These are phyloP conservation scores for Stevia rebaudiana DNA, from an alignment of 140 eudicot species.

Conservation along the genomic window DNA sequence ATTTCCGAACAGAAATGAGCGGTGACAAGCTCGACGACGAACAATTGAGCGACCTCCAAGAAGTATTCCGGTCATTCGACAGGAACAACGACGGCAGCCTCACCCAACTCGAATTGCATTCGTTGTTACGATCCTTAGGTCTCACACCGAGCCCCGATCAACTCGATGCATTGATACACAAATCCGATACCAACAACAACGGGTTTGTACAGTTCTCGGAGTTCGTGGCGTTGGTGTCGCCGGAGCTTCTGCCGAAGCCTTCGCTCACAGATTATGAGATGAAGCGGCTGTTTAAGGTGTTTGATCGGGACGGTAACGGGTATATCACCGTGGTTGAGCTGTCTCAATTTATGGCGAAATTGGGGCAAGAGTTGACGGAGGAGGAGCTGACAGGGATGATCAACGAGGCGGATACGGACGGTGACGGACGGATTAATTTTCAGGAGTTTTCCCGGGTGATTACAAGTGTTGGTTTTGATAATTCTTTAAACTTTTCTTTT, in stretches of 20 bases:
- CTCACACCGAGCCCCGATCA: conserved; percentile 89
- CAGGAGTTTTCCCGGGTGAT: conserved; percentile 84
- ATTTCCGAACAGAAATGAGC: conserved; percentile 28
- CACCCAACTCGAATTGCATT: conserved; percentile 84
- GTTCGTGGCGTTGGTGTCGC: conserved; percentile 82
- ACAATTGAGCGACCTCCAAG: conserved; percentile 70
- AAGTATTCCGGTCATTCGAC: conserved; percentile 87
- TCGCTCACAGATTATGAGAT: conserved; percentile 82
- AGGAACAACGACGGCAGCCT: conserved; percentile 95
- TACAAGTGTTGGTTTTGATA: conserved; percentile 83
- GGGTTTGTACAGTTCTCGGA: conserved; percentile 90
- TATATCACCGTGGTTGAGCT: conserved; percentile 82
- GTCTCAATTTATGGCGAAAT: conserved; percentile 88
- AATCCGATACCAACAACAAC: conserved; percentile 81
- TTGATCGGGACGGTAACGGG: conserved; percentile 90
- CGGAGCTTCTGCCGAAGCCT: conserved; percentile 78
- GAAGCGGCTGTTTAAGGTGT: conserved; percentile 74
- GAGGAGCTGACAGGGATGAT: conserved; percentile 95
- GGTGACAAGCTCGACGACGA: conserved; percentile 64
- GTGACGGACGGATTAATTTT: conserved; percentile 86
- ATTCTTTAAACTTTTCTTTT: no score
- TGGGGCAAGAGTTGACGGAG: conserved; percentile 85
- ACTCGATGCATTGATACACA: conserved; percentile 74
- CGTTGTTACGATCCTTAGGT: conserved; percentile 77
- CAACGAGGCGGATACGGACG: conserved; percentile 88